Evolutionary conservation across 352 stramenopile genomes (phyloP), one percentile per base, ranked within the genome.

Genomic region (Globisporangium canariense): DNA sequence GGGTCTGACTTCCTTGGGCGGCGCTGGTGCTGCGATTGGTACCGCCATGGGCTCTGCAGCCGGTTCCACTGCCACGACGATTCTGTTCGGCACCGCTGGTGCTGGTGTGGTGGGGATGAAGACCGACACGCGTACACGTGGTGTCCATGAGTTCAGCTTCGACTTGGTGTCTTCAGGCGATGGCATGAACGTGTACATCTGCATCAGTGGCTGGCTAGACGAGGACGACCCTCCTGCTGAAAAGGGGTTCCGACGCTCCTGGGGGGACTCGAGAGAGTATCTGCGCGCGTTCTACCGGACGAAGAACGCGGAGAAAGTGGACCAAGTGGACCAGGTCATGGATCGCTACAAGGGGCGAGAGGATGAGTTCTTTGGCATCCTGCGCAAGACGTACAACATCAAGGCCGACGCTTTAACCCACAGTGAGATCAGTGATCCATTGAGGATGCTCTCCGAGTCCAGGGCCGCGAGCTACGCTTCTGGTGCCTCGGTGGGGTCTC

Each of bases 111-210:
- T 91, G 22, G 87, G 87, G 0, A 83, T 90, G 71, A 95, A 95
- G 70, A 86, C 81, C 7, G 87, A 95, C 45, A 78, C 76, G 0
- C 74, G 87, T 10, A 94, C 85, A 1, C 73, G 80, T 38, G 83
- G 85, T 1, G 84, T 95, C 0, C 83, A 93, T 47, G 79, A 93
- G 46, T 93, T 95, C 60, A 72, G 76, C 45, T 95, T 95, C 58
- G 85, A 95, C 62, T 71, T 95, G 22, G 70, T 95, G 10, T 89
- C 87, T 11, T 73, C 85, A 0, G 87, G 87, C 41, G 83, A 93
- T 45, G 81, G 87, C 25, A 93, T 95, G 87, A 92, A 93, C 50
- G 87, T 95, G 34, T 95, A 95, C 74, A 90, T 95, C 64, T 95
- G 87, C 62, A 65, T 95, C 20, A 89, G 83, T 6, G 87, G 87